phyloP scores from a whole-genome alignment of 2,329 filamentous ascomycete genomes.

The Elsinoe ampelina region DNA sequence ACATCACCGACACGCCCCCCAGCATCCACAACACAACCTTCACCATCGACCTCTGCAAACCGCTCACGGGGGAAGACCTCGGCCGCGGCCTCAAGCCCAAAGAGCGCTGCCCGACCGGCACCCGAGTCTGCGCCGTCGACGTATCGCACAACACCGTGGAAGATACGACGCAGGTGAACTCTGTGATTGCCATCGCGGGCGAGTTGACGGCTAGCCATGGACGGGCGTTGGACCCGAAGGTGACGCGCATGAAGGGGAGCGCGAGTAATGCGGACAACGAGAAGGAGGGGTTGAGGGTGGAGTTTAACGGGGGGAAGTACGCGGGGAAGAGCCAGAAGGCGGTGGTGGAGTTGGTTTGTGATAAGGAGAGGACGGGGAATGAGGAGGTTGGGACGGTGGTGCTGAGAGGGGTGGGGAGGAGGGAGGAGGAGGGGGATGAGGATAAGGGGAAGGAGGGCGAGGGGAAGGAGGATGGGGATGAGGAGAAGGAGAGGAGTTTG shows the following conservation, averaged over 20 bases:
- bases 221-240: conserved; percentile 53
- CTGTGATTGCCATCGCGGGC: conserved; percentile 66
- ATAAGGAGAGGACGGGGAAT: conserved; percentile 59
- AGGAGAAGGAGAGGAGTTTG: conserved; percentile 53
- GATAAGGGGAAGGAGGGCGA: conserved; percentile 27
- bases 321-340: conserved; percentile 55
- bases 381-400: conserved; percentile 57
- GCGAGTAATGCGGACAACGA: conserved; percentile 55
- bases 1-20: conserved; percentile 38
- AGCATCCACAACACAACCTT: conserved; percentile 65
- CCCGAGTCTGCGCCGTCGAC: conserved; percentile 69
- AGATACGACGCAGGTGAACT: conserved; percentile 41
- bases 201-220: conserved; percentile 53
- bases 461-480: conserved; percentile 21
- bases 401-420: conserved; percentile 44
- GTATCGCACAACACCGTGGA: conserved; percentile 44
- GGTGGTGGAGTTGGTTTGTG: conserved; percentile 78
- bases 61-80: conserved; percentile 52
- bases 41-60: conserved; percentile 66
- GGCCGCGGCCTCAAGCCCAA: conserved; percentile 39
- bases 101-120: conserved; percentile 58
- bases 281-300: conserved; percentile 62
- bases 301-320: conserved; percentile 52
- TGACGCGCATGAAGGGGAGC: conserved; percentile 56
- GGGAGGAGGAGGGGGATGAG: conserved; percentile 18